Percentiles rank a stretch among this genome's conserved stretches.
These are phyloP conservation scores for Malus fusca DNA, from an alignment of 306 rosid genomes.

Conservation along the genomic window DNA sequence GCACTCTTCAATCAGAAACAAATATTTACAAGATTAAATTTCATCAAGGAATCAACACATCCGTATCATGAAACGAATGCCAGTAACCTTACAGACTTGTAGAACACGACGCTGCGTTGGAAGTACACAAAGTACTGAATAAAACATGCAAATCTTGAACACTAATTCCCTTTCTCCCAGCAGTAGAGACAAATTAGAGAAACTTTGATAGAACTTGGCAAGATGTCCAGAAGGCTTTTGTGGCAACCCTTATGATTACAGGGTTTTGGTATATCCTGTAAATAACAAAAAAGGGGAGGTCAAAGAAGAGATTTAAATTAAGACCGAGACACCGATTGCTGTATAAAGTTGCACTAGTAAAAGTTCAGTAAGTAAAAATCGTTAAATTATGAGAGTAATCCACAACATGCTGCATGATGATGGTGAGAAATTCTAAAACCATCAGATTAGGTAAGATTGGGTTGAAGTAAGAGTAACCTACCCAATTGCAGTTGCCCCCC, in stretches of 20 bases:
- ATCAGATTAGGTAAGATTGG: not conserved
- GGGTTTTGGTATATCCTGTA: conserved; percentile 96
- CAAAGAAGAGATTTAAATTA: not conserved
- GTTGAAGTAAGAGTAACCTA: conserved; percentile 20
- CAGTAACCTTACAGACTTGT: conserved; percentile 8
- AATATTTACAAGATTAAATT: conserved; percentile 30
- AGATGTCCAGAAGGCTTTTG: conserved; percentile 85
- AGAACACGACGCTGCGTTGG: not conserved
- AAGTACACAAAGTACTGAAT: conserved; percentile 7
- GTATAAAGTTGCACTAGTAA: not conserved
- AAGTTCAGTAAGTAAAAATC: not conserved
- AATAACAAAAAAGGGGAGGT: not conserved
- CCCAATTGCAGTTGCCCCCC: conserved; percentile 99
- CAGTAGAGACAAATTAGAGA: conserved; percentile 41
- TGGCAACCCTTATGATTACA: conserved; percentile 57
- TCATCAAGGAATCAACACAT: conserved; percentile 18
- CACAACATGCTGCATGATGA: not conserved
- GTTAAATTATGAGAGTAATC: not conserved
- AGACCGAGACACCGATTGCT: not conserved
- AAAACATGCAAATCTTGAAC: not conserved
- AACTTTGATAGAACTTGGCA: conserved; percentile 93
- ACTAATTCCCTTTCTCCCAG: conserved; percentile 6
- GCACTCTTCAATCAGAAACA: conserved; percentile 8
- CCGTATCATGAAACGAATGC: conserved; percentile 17
- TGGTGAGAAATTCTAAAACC: not conserved